Evolutionary conservation across 768 basidiomycete species (phyloP), one percentile per base, ranked within the genome.

Genomic region (Termitomyces sp.): DNA sequence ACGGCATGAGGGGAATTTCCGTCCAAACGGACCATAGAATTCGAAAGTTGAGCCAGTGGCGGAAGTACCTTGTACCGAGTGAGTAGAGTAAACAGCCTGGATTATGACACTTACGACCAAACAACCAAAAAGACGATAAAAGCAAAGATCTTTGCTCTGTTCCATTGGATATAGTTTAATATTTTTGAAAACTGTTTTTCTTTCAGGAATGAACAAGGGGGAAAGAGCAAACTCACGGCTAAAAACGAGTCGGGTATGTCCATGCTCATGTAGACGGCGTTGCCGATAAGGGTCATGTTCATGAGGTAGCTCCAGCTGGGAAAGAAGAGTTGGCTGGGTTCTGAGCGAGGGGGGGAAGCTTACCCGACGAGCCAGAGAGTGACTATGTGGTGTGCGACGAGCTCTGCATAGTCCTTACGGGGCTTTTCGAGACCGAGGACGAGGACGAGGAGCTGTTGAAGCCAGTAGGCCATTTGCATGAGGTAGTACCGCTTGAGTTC

Each of bases 361-460:
- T 74, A 97, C 85, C 93, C 87, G 37, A 98, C 82, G 26, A 98
- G 79, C 94, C 94, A 99, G 13, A 98, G 78, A 0, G 97, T 98
- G 52, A 98, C 92, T 43, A 94, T 64, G 68, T 99, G 97, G 69
- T 99, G 97, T 0, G 81, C 81, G 20, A 97, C 82, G 16, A 98
- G 84, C 70, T 98, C 96, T 20, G 69, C 64, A 68, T 88, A 94
- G 69, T 99, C 97, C 69, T 90, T 93, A 50, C 97, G 83, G 0
- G 97, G 96, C 69, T 97, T 98, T 73, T 99, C 97, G 14, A 99
- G 80, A 46, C 86, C 76, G 13, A 95, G 80, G 3, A 89, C 74
- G 8, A 98, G 80, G 18, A 99, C 86, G 20, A 98, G 72, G 59
- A 95, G 79, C 69, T 99, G 94, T 67, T 98, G 95, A 47, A 85